Base-by-base conservation (phyloP, 768 basidiomycete genomes). In the Trametes punicea region DNA sequence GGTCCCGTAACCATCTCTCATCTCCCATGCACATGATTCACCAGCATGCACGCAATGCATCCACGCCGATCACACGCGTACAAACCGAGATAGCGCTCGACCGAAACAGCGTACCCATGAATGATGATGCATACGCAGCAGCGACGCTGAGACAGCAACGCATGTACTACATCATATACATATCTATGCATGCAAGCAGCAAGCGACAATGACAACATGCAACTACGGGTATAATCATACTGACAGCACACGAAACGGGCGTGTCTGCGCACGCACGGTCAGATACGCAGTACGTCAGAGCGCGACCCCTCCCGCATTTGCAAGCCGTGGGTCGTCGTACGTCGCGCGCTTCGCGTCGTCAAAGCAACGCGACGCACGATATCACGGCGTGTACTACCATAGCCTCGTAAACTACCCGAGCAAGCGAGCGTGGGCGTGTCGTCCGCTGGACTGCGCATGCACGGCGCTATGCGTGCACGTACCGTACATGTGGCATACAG, bases 51-150 rank as follows among this genome's bases (percentile, higher is more conserved):
- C 4, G 40, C 16, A 44, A 11, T 8, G 9, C 4, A 25, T 18
- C 25, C 42, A 18, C 11, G 42, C 42, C 25, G 26, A 45, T n/a
- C 42, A 16, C 13, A 8, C 11, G n/a, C 18, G 15, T 16, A 6
- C 39, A 41, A 13, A 30, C 45, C 45, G 45, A 29, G 7, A 18
- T 8, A 20, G 6, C 45, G 18, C 30, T 18, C 36, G 11, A n/a
- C 21, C 26, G 26, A 51, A 29, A 49, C 38, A 46, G 25, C n/a
- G 15, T n/a, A 26, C 53, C n/a, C n/a, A n/a, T n/a, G n/a, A n/a
- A n/a, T n/a, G n/a, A n/a, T n/a, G n/a, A 54, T 59, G 48, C 52
- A 59, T 51, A 55, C 27, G 16, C 42, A 44, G 23, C 44, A 6
- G 6, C 41, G 25, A 31, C 31, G 31, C 31, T 31, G 31, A 6